Conservation (phyloP, 768 basidiomycete genomes). For the Neoboletus subvelutipes region DNA sequence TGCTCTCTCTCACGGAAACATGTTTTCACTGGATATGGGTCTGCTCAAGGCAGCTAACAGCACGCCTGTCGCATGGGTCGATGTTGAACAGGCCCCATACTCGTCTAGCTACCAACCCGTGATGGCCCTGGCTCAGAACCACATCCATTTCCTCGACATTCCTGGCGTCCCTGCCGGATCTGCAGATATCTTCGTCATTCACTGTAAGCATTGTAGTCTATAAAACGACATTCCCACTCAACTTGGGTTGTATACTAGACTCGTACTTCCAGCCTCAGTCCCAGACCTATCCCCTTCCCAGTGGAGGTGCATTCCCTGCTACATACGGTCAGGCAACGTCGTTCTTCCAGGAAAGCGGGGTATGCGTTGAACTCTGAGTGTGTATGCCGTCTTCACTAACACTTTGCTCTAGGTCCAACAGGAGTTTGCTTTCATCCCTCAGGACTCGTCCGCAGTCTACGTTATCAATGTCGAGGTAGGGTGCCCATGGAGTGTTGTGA, state of each 20-base stretch:
- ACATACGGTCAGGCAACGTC: conserved; percentile 67
- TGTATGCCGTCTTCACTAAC: background rate
- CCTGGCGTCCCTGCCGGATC: conserved; percentile 66
- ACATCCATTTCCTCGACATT: conserved; percentile 79
- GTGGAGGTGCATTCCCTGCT: conserved; percentile 60
- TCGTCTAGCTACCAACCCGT: conserved; percentile 63
- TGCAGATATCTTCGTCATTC: conserved; percentile 82
- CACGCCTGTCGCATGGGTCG: conserved; percentile 60
- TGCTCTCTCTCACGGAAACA: conserved; percentile 60
- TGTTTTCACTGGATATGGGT: conserved; percentile 73
- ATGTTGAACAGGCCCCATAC: conserved; percentile 58
- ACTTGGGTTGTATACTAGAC: conserved; percentile 40
- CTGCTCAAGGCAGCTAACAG: conserved; percentile 59
- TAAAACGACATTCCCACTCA: background rate
- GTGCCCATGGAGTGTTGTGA: background rate
- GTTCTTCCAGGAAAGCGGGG: conserved; percentile 59
- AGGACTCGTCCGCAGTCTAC: conserved; percentile 70
- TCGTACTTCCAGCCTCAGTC: conserved; percentile 75
- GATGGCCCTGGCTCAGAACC: conserved; percentile 84
- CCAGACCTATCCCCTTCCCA: conserved; percentile 51
- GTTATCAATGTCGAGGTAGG: conserved; percentile 67
- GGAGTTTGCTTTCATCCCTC: conserved; percentile 76
- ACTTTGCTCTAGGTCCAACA: conserved; percentile 51
- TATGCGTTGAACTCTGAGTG: conserved; percentile 28
- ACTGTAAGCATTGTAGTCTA: conserved; percentile 54